Percentiles rank a stretch among this genome's conserved stretches.
Evolutionary conservation across 768 basidiomycete species (phyloP).

Genomic region (Naematelia aurantialba): DNA sequence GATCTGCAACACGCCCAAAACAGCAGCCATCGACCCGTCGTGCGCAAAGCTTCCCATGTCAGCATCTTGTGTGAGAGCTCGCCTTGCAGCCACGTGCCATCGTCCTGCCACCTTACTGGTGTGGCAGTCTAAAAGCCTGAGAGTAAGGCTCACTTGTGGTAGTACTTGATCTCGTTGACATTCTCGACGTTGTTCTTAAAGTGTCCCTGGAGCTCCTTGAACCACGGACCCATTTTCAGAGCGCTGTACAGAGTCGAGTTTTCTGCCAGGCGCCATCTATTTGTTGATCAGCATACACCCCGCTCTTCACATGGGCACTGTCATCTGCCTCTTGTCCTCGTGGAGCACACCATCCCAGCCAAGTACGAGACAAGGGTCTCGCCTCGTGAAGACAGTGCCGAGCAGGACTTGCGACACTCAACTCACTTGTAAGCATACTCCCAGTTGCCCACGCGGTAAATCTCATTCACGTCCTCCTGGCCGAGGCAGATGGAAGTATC

Average conservation of each 20-base stretch:
- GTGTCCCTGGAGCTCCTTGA: constrained; percentile 26
- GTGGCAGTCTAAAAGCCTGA: no score
- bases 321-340: no score
- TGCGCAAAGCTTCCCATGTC: constrained; percentile 42
- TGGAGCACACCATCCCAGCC: no score
- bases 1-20: constrained; percentile 36
- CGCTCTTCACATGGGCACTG: no score
- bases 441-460: constrained; percentile 34
- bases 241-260: constrained; percentile 29
- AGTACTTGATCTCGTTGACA: constrained; percentile 18
- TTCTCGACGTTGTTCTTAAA: constrained; percentile 9
- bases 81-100: no score
- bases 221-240: constrained; percentile 29
- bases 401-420: no score
- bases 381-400: neutral
- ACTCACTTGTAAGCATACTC: constrained; percentile 22
- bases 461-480: constrained; percentile 25
- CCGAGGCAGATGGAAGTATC: constrained; percentile 21
- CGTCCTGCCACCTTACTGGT: no score
- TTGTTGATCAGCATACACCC: neutral
- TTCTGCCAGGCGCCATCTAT: constrained; percentile 22
- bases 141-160: constrained; percentile 34
- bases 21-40: constrained; percentile 33
- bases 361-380: no score
- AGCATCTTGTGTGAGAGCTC: no score